These are phyloP conservation scores for Skeletonema grethae DNA, from an alignment of 108 stramenopile species.

Conservation along the genomic window DNA sequence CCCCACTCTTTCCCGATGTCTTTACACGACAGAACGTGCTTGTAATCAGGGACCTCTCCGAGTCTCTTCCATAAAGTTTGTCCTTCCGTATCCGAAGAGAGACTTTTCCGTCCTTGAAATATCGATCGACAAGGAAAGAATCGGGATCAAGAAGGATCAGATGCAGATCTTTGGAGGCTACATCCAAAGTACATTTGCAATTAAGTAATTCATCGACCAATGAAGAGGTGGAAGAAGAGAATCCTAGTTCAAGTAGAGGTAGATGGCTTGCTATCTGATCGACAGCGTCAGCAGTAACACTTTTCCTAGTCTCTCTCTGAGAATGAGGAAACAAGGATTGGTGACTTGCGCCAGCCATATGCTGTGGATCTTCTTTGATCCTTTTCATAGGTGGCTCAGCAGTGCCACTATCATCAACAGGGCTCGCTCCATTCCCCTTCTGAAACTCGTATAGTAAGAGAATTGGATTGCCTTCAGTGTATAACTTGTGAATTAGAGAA, in stretches of 20 bases:
- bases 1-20: conserved; percentile 30
- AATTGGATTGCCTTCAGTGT: conserved; percentile 3
- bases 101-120: conserved; percentile 7
- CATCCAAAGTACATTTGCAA: conserved; percentile 8
- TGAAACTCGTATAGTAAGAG: conserved; percentile 16
- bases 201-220: neutral
- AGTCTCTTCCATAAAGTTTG: conserved; percentile 29
- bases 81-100: conserved; percentile 3
- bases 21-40: conserved; percentile 25
- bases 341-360: neutral
- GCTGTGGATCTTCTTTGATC: conserved; percentile 4
- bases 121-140: neutral
- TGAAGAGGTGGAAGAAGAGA: neutral
- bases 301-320: neutral
- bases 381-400: neutral
- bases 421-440: neutral
- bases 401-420: neutral
- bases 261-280: neutral
- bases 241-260: conserved; percentile 7
- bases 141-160: conserved; percentile 6
- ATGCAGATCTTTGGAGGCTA: conserved; percentile 1
- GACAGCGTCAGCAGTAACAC: neutral
- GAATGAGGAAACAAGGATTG: neutral
- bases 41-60: conserved; percentile 14
- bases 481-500: conserved; percentile 13